A percentile compares a stretch with the other conserved stretches of the same genome.
Conservation (phyloP, 768 basidiomycete genomes). For the Lactarius pseudohatsudake region DNA sequence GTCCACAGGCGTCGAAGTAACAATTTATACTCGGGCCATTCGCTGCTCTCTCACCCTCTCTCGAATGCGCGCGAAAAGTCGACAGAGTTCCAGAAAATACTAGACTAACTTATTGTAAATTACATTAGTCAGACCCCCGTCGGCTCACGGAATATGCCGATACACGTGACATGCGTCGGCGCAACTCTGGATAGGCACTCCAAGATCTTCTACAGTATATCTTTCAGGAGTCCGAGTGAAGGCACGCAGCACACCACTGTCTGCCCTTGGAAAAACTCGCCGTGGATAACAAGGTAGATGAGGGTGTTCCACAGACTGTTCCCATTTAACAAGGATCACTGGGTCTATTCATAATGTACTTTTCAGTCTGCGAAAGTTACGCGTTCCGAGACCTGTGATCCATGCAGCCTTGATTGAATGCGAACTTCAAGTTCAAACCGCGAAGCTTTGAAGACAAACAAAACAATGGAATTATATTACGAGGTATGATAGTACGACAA, state of each 20-base stretch:
- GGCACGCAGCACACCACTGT: no score
- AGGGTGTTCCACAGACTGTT: no score
- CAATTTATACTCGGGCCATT: constrained; percentile 5
- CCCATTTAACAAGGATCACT: no score
- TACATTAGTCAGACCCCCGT: neutral
- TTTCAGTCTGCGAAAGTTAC: no score
- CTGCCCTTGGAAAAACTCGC: no score
- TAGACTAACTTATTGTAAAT: neutral
- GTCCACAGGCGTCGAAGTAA: neutral
- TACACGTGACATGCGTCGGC: neutral
- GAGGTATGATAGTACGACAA: neutral
- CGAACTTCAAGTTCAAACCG: neutral
- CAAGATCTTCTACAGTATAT: no score
- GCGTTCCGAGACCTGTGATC: no score
- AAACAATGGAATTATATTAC: neutral
- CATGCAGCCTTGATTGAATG: neutral
- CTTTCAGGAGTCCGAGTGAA: no score
- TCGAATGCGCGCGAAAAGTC: neutral
- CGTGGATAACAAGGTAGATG: no score
- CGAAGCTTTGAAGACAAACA: neutral
- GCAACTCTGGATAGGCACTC: no score
- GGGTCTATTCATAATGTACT: no score
- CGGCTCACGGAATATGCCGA: neutral
- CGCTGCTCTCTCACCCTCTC: neutral
- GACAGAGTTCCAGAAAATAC: neutral